Conservation (phyloP, 805 yeast species). For the Candida quercuum region DNA sequence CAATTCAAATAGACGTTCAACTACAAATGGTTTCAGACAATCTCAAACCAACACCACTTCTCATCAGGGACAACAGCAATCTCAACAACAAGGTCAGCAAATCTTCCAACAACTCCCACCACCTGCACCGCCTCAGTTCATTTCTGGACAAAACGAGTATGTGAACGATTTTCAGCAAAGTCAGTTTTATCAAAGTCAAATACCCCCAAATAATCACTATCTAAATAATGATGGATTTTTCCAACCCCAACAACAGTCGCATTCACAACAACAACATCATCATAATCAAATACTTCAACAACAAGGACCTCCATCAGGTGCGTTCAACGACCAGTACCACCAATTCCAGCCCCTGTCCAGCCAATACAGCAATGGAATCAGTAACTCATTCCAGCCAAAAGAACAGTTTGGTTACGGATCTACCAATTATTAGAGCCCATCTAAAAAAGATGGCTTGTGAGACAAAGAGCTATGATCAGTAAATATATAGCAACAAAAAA, state of each 20-base stretch:
- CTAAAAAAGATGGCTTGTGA: too few species aligned
- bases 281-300: background rate
- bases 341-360: background rate
- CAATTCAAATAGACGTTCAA: constrained; percentile 7
- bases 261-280: background rate
- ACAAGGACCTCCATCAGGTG: background rate
- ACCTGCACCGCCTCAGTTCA: constrained; percentile 8
- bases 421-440: background rate
- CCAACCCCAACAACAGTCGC: background rate
- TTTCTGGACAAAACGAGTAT: constrained; percentile 1
- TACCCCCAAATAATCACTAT: background rate
- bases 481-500: background rate
- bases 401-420: background rate
- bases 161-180: background rate
- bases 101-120: constrained; percentile 2
- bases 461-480: background rate
- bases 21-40: constrained; percentile 2
- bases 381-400: background rate
- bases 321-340: background rate
- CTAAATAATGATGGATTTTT: background rate
- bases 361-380: background rate
- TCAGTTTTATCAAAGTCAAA: background rate
- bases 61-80: background rate
- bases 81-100: background rate
- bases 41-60: too few species aligned